Percentiles rank a stretch among this genome's conserved stretches.
These are phyloP conservation scores for Acarospora socialis DNA, from an alignment of 2,329 filamentous ascomycete genomes.

Conservation along the genomic window DNA sequence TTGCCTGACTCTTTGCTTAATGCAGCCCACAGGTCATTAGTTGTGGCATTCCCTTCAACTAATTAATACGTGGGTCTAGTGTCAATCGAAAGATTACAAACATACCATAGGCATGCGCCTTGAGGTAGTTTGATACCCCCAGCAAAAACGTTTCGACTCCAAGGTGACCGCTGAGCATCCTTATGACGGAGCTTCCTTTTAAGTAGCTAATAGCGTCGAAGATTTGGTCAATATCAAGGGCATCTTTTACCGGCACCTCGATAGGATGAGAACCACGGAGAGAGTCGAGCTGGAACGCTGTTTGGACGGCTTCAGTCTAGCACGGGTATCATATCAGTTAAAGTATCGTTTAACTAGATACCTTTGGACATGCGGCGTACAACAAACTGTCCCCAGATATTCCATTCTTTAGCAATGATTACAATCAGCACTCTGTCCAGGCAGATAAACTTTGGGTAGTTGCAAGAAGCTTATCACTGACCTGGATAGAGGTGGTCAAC, in stretches of 20 bases:
- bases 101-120: constrained; percentile 67
- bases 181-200: constrained; percentile 90
- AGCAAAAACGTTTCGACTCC: constrained; percentile 78
- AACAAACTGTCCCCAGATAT: constrained; percentile 95
- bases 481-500: constrained; percentile 77
- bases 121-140: constrained; percentile 80
- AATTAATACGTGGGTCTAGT: constrained; percentile 5
- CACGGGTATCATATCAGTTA: constrained; percentile 26
- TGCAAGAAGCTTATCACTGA: too few species aligned
- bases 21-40: constrained; percentile 79
- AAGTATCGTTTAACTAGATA: constrained; percentile 23
- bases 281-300: constrained; percentile 77
- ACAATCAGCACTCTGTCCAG: neutral
- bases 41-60: constrained; percentile 57
- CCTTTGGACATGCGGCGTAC: constrained; percentile 44
- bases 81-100: neutral
- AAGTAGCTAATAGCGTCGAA: constrained; percentile 71
- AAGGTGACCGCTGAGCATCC: constrained; percentile 87
- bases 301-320: constrained; percentile 78
- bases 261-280: constrained; percentile 90
- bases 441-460: neutral
- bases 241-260: constrained; percentile 86
- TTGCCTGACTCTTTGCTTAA: constrained; percentile 75
- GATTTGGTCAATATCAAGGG: constrained; percentile 92
- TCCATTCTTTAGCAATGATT: constrained; percentile 51